A percentile compares a stretch with the other conserved stretches of the same genome.
phyloP scores from a whole-genome alignment of 495 filamentous ascomycete species.

The Monascus purpureus region DNA sequence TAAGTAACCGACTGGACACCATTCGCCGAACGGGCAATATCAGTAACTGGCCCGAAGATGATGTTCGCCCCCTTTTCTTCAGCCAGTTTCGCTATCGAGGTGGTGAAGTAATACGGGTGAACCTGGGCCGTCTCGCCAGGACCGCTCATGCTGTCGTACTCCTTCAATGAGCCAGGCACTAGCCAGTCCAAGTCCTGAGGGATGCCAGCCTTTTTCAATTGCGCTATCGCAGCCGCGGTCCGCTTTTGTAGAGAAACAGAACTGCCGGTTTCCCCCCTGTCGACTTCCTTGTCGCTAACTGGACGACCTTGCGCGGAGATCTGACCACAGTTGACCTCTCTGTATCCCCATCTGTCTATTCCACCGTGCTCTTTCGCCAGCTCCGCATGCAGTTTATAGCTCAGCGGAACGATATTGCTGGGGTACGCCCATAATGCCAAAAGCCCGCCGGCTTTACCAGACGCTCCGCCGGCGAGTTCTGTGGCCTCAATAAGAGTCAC shows the following conservation, averaged over 20 bases:
- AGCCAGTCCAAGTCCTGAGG: constrained; percentile 86
- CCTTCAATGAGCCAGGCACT: constrained; percentile 43
- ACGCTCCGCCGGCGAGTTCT: constrained; percentile 78
- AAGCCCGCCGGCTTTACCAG: constrained; percentile 88
- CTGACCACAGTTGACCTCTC: constrained; percentile 63
- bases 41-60: constrained; percentile 47
- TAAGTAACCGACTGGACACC: constrained; percentile 61
- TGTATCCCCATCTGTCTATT: constrained; percentile 74
- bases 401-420: constrained; percentile 68
- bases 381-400: constrained; percentile 69
- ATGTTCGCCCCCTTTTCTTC: constrained; percentile 61
- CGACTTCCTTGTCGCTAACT: constrained; percentile 21
- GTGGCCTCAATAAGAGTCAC: constrained; percentile 85
- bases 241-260: constrained; percentile 59
- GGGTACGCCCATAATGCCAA: constrained; percentile 92
- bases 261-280: constrained; percentile 14
- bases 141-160: constrained; percentile 74
- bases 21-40: constrained; percentile 41
- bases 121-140: constrained; percentile 80
- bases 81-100: constrained; percentile 68
- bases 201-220: constrained; percentile 46
- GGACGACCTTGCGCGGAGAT: constrained; percentile 43
- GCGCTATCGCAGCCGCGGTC: constrained; percentile 41
- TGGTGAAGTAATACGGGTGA: constrained; percentile 88
- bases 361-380: constrained; percentile 78